Percentiles rank a stretch among this genome's conserved stretches.
Evolutionary conservation across 495 filamentous ascomycete genomes (phyloP).

Genomic region (Aspergillus avenaceus): DNA sequence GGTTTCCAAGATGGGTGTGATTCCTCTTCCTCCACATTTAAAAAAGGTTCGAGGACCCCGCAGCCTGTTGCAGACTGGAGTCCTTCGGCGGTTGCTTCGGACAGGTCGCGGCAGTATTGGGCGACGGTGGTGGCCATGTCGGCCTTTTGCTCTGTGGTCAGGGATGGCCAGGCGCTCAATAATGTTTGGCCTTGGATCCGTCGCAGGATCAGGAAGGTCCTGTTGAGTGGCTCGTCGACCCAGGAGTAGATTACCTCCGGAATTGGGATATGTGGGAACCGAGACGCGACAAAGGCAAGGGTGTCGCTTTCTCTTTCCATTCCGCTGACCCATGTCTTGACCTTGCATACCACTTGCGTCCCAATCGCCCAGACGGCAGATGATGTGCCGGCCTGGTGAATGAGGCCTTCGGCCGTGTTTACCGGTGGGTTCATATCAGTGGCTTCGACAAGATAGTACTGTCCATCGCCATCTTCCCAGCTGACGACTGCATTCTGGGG

Average conservation of each 20-base stretch:
- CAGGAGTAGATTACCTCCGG: slow-evolving; percentile 1
- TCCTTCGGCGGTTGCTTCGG: neutral
- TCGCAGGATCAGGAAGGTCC: neutral
- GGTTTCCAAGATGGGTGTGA: slow-evolving; percentile 5
- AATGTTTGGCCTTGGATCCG: slow-evolving; percentile 2
- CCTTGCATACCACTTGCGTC: slow-evolving; percentile 1
- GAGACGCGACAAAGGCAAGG: slow-evolving; percentile 3
- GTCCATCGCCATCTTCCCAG: slow-evolving; percentile 1
- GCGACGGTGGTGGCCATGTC: neutral
- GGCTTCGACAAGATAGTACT: slow-evolving; percentile 2
- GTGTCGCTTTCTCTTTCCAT: slow-evolving; percentile 9
- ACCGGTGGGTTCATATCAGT: neutral
- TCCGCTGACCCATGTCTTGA: slow-evolving; percentile 6
- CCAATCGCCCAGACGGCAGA: slow-evolving; percentile 8
- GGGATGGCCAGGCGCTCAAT: neutral
- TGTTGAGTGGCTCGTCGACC: neutral
- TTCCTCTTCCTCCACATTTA: neutral
- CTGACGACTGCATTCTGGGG: neutral
- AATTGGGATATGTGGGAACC: slow-evolving; percentile 1
- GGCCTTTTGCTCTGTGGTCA: neutral
- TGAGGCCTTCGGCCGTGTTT: neutral
- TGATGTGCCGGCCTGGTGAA: slow-evolving; percentile 8
- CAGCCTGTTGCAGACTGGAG: neutral
- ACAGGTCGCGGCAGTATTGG: slow-evolving; percentile 1
- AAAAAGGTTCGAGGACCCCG: slow-evolving; percentile 2